phyloP scores from a whole-genome alignment of 192 early-diverging fungal species.

The Polychytrium aggregatum region DNA sequence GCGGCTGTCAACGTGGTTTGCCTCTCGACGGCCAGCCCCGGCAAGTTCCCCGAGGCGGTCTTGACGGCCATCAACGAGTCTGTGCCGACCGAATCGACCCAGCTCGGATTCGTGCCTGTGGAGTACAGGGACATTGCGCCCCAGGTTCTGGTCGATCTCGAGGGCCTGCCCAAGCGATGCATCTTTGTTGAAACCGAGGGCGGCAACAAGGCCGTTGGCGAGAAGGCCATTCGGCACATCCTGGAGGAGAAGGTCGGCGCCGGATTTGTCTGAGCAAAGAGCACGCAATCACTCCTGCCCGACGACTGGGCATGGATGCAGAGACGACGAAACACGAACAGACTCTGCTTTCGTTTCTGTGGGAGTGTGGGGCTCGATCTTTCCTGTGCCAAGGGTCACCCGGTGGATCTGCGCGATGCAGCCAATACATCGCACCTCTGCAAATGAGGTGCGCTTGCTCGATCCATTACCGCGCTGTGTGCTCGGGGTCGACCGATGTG shows the following conservation, averaged over 20 bases:
- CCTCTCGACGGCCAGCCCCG: conserved; percentile 87
- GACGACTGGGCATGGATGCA: too few species aligned
- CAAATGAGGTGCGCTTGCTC: too few species aligned
- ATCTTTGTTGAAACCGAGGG: conserved; percentile 21
- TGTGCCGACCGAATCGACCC: background rate
- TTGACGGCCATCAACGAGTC: conserved; percentile 46
- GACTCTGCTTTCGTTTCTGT: too few species aligned
- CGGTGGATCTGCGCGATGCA: too few species aligned
- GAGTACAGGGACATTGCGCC: conserved; percentile 42
- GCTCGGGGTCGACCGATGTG: too few species aligned
- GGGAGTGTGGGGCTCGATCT: too few species aligned
- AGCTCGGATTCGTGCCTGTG: conserved; percentile 15
- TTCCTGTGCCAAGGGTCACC: too few species aligned
- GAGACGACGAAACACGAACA: too few species aligned
- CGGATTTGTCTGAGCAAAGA: too few species aligned
- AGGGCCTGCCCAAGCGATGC: conserved; percentile 33
- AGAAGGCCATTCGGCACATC: conserved; percentile 8
- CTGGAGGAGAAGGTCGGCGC: conserved; percentile 12
- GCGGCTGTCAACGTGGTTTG: conserved; percentile 32
- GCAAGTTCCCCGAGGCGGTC: conserved; percentile 92
- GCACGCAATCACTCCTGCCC: too few species aligned
- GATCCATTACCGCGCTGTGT: too few species aligned
- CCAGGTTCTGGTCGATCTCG: conserved; percentile 22
- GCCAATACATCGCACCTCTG: too few species aligned
- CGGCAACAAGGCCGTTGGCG: conserved; percentile 14